phyloP scores from a whole-genome alignment of 2,329 filamentous ascomycete species.

The Colletotrichum trifolii region DNA sequence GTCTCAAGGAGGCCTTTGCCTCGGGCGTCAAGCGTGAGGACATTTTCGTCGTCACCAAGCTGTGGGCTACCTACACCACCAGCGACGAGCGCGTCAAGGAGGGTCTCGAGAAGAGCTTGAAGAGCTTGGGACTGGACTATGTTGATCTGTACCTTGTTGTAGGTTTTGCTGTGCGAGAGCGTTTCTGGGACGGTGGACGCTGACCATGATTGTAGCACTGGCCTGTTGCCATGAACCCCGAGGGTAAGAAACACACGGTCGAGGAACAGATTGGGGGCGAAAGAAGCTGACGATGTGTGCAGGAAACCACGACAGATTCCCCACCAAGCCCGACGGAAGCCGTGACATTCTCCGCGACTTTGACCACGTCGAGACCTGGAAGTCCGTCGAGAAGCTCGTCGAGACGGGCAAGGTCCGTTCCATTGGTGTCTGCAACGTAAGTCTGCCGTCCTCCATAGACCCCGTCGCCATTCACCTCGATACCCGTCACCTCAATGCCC shows the following conservation, averaged over 20 bases:
- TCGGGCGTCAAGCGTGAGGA: conserved; percentile 80
- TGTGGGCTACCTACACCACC: conserved; percentile 84
- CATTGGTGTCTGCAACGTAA: conserved; percentile 67
- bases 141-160: conserved; percentile 81
- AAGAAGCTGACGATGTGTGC: neutral
- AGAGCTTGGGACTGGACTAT: conserved; percentile 80
- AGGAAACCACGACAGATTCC: conserved; percentile 79
- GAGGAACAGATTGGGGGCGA: no score
- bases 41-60: conserved; percentile 86
- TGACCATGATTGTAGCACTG: conserved; percentile 68
- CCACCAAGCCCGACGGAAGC: conserved; percentile 77
- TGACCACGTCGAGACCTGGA: conserved; percentile 82
- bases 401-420: conserved; percentile 66
- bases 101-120: conserved; percentile 77
- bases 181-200: neutral
- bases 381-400: conserved; percentile 76
- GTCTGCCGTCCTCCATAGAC: conserved; percentile 30
- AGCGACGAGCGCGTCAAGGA: conserved; percentile 65
- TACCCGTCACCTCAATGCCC: neutral
- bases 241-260: conserved; percentile 57
- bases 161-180: conserved; percentile 38
- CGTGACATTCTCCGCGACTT: conserved; percentile 77
- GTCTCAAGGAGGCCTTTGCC: conserved; percentile 77
- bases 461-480: neutral
- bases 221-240: conserved; percentile 83